phyloP scores from a whole-genome alignment of 176 grass and related monocot species.

The Ensete ventricosum region DNA sequence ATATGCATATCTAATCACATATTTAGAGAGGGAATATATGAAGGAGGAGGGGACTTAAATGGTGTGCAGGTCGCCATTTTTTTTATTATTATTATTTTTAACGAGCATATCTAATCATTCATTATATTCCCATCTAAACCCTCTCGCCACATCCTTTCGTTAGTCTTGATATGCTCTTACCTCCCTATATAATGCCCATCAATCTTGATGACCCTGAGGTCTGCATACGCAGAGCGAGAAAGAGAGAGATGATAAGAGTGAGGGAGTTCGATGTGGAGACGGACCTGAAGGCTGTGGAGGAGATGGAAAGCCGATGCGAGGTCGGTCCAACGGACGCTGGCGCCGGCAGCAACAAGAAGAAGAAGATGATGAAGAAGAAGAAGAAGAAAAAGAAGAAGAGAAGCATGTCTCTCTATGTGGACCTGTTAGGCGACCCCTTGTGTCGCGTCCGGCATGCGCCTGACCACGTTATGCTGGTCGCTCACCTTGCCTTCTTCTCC shows the following conservation, averaged over 20 bases:
- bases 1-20: too few species aligned
- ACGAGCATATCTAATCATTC: too few species aligned
- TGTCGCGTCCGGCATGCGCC: slow-evolving; percentile 45
- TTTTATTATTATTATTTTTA: too few species aligned
- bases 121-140: background rate
- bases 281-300: slow-evolving; percentile 39
- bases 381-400: slow-evolving; percentile 22
- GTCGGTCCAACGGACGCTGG: slow-evolving; percentile 14
- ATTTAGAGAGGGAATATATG: too few species aligned
- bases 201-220: too few species aligned
- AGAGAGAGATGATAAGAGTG: slow-evolving; percentile 25
- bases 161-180: background rate
- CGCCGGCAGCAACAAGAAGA: background rate
- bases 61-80: too few species aligned
- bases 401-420: slow-evolving; percentile 40
- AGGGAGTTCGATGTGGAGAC: slow-evolving; percentile 51
- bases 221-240: background rate
- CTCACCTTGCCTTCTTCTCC: background rate
- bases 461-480: slow-evolving; percentile 65
- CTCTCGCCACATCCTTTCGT: background rate
- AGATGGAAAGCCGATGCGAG: slow-evolving; percentile 49
- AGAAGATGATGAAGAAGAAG: slow-evolving; percentile 1
- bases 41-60: too few species aligned
- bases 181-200: background rate
- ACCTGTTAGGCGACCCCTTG: slow-evolving; percentile 51